phyloP scores from a whole-genome alignment of 192 early-diverging fungal genomes.

The Coemansia sp. region DNA sequence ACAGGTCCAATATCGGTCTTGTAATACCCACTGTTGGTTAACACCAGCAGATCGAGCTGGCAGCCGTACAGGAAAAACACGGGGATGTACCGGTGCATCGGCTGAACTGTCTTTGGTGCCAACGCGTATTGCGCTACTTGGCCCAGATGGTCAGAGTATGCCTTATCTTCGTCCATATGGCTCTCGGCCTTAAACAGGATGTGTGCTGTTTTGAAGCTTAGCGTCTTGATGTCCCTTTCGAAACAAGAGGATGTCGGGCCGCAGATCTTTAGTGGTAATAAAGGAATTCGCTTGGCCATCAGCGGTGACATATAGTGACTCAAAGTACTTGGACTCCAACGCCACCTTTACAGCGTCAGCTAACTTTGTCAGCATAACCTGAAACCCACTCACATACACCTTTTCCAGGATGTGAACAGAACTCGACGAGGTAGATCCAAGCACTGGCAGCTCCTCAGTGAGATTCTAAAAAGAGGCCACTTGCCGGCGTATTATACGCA shows the following conservation, averaged over 20 bases:
- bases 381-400: too few species aligned
- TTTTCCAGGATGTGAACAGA: too few species aligned
- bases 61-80: constrained; percentile 17
- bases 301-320: too few species aligned
- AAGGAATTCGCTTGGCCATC: too few species aligned
- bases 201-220: background rate
- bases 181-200: background rate
- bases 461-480: too few species aligned
- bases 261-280: too few species aligned
- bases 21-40: constrained; percentile 12
- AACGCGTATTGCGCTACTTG: constrained; percentile 29
- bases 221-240: background rate
- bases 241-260: background rate
- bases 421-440: too few species aligned
- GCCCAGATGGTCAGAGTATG: constrained; percentile 7
- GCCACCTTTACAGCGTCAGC: too few species aligned
- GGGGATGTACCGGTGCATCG: constrained; percentile 15
- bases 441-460: too few species aligned
- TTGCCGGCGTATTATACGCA: too few species aligned
- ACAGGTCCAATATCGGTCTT: constrained; percentile 6
- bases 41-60: constrained; percentile 16
- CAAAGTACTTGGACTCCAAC: too few species aligned
- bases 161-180: background rate
- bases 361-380: too few species aligned
- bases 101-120: constrained; percentile 10